Base-by-base conservation (phyloP, 305 asterid species). In the Solanum chacoense region DNA sequence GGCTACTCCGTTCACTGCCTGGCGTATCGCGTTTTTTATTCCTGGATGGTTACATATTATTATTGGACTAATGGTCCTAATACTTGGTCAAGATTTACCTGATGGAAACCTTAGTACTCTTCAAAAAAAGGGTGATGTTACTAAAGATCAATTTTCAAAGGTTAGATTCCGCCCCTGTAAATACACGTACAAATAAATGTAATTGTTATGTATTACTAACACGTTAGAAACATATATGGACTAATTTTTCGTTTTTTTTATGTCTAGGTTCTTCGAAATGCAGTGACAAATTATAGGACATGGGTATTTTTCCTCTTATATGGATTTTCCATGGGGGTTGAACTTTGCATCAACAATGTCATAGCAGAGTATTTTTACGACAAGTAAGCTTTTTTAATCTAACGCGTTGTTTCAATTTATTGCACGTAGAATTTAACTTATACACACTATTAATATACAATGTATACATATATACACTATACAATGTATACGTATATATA, bases 311-410 rank as follows among this genome's bases (percentile, higher is more conserved):
- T 91, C 34, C 86, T 91, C 45, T 13, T 93, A 0, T 93, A 93
- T 78, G 93, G 93, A 9, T 91, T 89, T 65, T 91, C 93, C 4
- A 91, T 91, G 93, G 93, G 93, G 3, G 90, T 93, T n/a, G 92
- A 93, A 32, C 84, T 93, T 8, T 83, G 91, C 28, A 91, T 89
- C 2, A 88, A 91, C 34, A 91, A 93, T 71, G 89, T 92, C 26
- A 84, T 92, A 7, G 85, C 94, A 6, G 91, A 90, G 35, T 91
- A 92, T 85, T 90, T 90, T 71, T 93, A 85, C 29, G 93, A 76
- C 45, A 35, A 75, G 50, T 75, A 34, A 75, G 81, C 29, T 29
- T 28, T 26, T 2, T 63, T 1, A 63, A 4, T 63, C 6, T 22
- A 22, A 9, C 7, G 13, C 0, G 13, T 63, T 9, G 0, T n/a